phyloP scores from a whole-genome alignment of 2,329 filamentous ascomycete species.

The Colletotrichum cuscutae region DNA sequence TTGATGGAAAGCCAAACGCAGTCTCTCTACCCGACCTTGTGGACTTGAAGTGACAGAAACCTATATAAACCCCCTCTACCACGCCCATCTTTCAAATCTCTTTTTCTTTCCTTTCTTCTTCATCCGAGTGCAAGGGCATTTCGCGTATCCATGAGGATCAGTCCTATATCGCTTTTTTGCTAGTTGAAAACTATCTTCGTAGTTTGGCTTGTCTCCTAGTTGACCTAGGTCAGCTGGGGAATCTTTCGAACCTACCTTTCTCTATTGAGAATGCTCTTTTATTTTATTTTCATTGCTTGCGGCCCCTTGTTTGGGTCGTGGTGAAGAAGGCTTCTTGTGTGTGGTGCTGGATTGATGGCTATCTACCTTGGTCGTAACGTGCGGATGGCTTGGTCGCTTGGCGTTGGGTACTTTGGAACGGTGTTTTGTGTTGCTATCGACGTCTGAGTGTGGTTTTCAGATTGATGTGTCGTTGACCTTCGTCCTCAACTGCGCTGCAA shows the following conservation, averaged over 20 bases:
- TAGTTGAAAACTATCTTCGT: slow-evolving; percentile 80
- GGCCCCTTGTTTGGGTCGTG: slow-evolving; percentile 50
- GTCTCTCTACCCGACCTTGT: background rate
- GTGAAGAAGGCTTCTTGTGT: slow-evolving; percentile 57
- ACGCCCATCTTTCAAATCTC: background rate
- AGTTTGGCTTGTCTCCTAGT: slow-evolving; percentile 49
- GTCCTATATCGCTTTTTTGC: slow-evolving; percentile 90
- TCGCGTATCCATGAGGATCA: slow-evolving; percentile 87
- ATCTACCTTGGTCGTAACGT: background rate
- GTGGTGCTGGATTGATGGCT: accelerated
- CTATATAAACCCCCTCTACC: slow-evolving; percentile 31
- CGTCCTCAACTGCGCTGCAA: too few relatives aligned
- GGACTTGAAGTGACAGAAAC: too few relatives aligned
- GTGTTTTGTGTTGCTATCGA: too few relatives aligned
- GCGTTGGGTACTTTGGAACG: too few relatives aligned
- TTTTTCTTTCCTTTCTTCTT: slow-evolving; percentile 54
- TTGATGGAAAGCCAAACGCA: too few relatives aligned
- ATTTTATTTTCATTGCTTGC: slow-evolving; percentile 60
- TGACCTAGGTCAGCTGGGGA: slow-evolving; percentile 78
- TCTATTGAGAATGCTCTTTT: slow-evolving; percentile 40
- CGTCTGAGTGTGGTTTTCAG: too few relatives aligned
- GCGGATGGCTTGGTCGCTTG: too few relatives aligned
- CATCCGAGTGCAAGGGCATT: slow-evolving; percentile 80
- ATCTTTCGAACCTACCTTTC: slow-evolving; percentile 74
- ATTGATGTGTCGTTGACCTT: too few relatives aligned